Evolutionary conservation across 192 early-diverging fungal genomes (phyloP).

Genomic region (Podila epicladia): DNA sequence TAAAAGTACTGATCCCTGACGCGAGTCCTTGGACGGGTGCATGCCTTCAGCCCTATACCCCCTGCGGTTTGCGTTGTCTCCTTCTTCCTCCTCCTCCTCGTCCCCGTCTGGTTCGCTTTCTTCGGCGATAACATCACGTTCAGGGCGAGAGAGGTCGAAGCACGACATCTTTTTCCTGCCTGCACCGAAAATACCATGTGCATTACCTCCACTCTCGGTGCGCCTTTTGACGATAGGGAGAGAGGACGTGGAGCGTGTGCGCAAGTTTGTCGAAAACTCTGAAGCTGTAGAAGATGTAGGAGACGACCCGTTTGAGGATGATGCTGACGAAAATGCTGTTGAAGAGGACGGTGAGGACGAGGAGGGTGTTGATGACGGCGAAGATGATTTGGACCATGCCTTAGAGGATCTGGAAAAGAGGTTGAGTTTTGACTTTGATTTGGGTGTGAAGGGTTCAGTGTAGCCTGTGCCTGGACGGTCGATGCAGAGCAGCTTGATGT

Average conservation of each 20-base stretch:
- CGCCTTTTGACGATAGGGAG: not conserved
- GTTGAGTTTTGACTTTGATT: constrained; percentile 3
- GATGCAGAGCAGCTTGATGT: constrained; percentile 31
- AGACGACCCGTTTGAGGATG: not conserved
- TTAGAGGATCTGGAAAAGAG: constrained; percentile 7
- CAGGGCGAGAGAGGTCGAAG: not conserved
- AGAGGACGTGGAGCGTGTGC: not conserved
- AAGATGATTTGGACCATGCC: not conserved
- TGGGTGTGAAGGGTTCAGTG: constrained; percentile 28
- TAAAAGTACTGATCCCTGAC: not conserved
- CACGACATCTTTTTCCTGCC: not conserved
- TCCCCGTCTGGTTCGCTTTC: not conserved
- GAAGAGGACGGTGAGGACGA: not conserved
- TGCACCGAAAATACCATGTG: not conserved
- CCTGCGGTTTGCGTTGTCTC: not conserved
- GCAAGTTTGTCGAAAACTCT: not conserved
- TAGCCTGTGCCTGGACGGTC: constrained; percentile 41
- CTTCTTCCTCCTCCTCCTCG: not conserved
- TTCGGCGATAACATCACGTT: not conserved
- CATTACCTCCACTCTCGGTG: not conserved
- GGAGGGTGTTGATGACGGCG: not conserved
- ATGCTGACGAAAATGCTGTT: not conserved
- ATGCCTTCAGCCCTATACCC: not conserved
- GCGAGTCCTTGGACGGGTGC: not conserved
- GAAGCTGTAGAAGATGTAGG: not conserved